Evolutionary conservation across 352 stramenopile genomes (phyloP).

Genomic region (Globisporangium apiculatum): DNA sequence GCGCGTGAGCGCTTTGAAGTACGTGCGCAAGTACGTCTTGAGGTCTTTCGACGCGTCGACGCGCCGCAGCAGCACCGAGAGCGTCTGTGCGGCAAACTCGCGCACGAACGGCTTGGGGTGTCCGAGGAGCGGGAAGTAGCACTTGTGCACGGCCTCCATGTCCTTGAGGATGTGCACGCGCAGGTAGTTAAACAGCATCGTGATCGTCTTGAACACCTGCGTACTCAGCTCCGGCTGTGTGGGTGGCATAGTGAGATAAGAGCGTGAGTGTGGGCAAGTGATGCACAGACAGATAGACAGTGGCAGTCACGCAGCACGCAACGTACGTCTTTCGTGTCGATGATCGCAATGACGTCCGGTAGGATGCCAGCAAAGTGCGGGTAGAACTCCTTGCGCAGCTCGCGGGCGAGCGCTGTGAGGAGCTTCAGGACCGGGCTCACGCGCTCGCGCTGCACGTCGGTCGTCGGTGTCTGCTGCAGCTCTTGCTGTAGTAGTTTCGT

Average conservation of each 20-base stretch:
- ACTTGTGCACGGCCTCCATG: constrained; percentile 88
- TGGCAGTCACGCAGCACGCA: not conserved
- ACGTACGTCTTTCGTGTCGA: constrained; percentile 82
- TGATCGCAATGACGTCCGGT: constrained; percentile 62
- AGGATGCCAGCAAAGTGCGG: constrained; percentile 62
- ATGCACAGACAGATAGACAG: constrained; percentile 1
- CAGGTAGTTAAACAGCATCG: constrained; percentile 87
- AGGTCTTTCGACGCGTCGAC: constrained; percentile 73
- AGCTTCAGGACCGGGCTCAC: constrained; percentile 78
- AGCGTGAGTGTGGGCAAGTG: not conserved
- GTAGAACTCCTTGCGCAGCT: constrained; percentile 85
- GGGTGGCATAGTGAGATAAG: not conserved
- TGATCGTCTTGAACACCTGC: constrained; percentile 88
- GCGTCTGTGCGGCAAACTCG: constrained; percentile 85
- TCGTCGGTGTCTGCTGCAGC: constrained; percentile 37
- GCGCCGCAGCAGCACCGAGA: constrained; percentile 75
- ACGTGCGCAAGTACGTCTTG: constrained; percentile 70
- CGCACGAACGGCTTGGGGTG: constrained; percentile 82
- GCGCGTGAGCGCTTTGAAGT: constrained; percentile 68
- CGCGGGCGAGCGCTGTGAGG: constrained; percentile 66
- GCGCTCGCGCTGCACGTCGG: constrained; percentile 63
- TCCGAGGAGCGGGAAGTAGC: constrained; percentile 85
- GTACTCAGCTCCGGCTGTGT: constrained; percentile 79
- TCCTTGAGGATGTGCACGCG: constrained; percentile 76
- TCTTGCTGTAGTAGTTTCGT: constrained; percentile 51